Base-by-base conservation (phyloP, 257 asterid species). In the Solanum phureja region DNA sequence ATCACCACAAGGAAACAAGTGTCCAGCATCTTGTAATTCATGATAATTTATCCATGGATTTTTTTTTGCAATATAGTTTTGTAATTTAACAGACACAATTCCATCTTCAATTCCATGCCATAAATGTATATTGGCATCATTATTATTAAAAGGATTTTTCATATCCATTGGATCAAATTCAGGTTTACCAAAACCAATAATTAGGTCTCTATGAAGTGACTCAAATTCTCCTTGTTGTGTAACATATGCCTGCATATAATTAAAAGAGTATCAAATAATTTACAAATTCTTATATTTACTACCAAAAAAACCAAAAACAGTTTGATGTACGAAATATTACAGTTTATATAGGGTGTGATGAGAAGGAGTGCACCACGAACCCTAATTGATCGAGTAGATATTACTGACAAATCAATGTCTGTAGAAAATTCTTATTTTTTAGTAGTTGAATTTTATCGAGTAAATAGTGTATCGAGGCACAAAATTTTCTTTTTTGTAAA, bases 81-180 rank as follows among this genome's bases (percentile, higher is more conserved):
- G 98, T 88, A 95, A 91, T 8, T 90, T 71, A 56, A 92, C 92
- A 1, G 97, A 98, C 87, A 95, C 98, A 31, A 95, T 33, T 5
- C 94, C 95, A 64, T 95, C 98, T 31, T 95, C 98, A 75, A 74
- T 86, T 3, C 98, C 98, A 1, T 95, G 98, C 97, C 98, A 94
- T 73, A 95, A 42, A 87, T 95, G 97, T 35, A 94, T 94, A 3
- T 94, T 90, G 31, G 92, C 96, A 90, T 93, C 90, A 9, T 91
- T 79, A 29, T 89, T 42, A 2, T 34, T 46, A 76, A 91, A 94
- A 16, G 97, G 96, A 88, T 94, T 88, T 18, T 92, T 87, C 33
- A 95, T 91, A 31, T 92, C 87, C 98, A 94, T 93, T 1, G 98
- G 98, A 90, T 90, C 94, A 46, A 94, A 94, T 10, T 94, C 98